phyloP scores from a whole-genome alignment of 305 asterid genomes.

The Solanum hybrid region DNA sequence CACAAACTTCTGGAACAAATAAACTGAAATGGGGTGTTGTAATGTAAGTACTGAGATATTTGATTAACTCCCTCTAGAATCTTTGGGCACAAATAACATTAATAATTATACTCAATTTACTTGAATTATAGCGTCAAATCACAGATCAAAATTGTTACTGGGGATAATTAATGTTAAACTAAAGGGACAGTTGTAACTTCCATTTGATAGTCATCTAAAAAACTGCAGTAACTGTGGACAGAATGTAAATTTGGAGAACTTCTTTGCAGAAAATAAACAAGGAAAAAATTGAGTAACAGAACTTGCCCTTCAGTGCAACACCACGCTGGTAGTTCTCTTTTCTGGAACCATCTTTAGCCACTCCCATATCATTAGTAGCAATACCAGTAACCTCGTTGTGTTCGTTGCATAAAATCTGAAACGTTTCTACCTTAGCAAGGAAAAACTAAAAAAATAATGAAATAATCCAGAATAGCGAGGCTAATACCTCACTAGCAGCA shows the following conservation, averaged over 20 bases:
- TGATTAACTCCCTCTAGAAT: not conserved
- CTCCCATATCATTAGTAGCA: conserved; percentile 98
- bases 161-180: not conserved
- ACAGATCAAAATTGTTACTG: not conserved
- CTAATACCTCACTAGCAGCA: conserved; percentile 92
- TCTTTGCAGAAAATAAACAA: not conserved
- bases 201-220: not conserved
- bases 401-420: conserved; percentile 62
- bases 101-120: not conserved
- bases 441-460: not conserved
- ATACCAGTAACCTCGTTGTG: conserved; percentile 70
- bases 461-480: not conserved
- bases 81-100: not conserved
- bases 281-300: not conserved
- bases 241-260: not conserved
- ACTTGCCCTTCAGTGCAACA: conserved; percentile 84
- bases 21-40: not conserved
- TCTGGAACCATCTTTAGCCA: conserved; percentile 81
- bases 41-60: not conserved
- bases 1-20: not conserved
- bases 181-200: not conserved
- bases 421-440: not conserved
- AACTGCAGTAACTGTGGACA: not conserved
- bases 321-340: conserved; percentile 87
- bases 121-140: not conserved